Percentiles rank a stretch among this genome's conserved stretches.
These are phyloP conservation scores for Ceratobasidium sp. DNA, from an alignment of 1,284 basidiomycete species.

Conservation along the genomic window DNA sequence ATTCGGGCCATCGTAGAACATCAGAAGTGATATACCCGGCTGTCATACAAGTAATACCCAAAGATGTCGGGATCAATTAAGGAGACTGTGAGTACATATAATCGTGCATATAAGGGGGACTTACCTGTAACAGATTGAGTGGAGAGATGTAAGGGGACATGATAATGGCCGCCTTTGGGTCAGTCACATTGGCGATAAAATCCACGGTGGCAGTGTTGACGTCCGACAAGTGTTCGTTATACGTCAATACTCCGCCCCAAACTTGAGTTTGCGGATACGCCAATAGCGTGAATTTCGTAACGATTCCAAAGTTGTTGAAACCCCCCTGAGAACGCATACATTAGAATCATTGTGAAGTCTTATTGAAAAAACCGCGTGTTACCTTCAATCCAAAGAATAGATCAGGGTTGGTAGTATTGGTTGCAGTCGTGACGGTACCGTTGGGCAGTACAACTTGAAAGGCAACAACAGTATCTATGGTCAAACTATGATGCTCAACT, in stretches of 20 bases:
- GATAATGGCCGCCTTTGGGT: constrained; percentile 72
- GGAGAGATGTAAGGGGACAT: constrained; percentile 54
- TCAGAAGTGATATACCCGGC: constrained; percentile 58
- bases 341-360: constrained; percentile 51
- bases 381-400: constrained; percentile 67
- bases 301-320: constrained; percentile 61
- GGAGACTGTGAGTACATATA: no score
- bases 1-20: no score
- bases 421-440: constrained; percentile 61
- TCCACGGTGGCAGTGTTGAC: constrained; percentile 64
- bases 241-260: constrained; percentile 65
- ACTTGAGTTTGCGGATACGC: constrained; percentile 68
- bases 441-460: constrained; percentile 66
- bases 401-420: constrained; percentile 58
- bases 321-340: constrained; percentile 20
- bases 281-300: constrained; percentile 69
- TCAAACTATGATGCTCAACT: constrained; percentile 52
- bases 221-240: constrained; percentile 58
- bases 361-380: background rate
- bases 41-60: constrained; percentile 47
- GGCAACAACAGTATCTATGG: constrained; percentile 63
- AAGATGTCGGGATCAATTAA: background rate
- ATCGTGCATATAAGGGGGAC: background rate
- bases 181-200: constrained; percentile 64
- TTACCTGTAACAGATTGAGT: background rate